Base-by-base conservation (phyloP, 1,139 yeast species). In the Geotrichum histeridarum region DNA sequence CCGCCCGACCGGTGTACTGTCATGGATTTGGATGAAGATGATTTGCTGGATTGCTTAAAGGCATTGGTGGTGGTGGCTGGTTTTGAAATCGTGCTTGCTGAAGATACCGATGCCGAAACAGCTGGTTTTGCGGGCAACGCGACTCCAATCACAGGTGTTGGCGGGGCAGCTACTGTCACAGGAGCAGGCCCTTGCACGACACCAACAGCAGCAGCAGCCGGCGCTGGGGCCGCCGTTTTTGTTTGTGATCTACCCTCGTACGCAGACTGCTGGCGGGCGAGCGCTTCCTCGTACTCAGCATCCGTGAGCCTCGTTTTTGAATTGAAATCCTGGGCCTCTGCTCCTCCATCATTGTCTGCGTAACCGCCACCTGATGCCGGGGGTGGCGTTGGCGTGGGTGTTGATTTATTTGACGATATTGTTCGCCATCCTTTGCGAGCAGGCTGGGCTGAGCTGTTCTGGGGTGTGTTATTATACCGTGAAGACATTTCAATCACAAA, bases 1-100 rank as follows among this genome's bases (percentile, higher is more conserved):
- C 80, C 81, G 0, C 71, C 79, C 8, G 64, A 61, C 42, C 80
- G 66, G 52, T 68, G 68, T 12, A 76, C 80, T 0, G 80, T 77
- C 48, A 65, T 59, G 37, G 62, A 60, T 43, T 59, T 53, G 15
- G 46, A 27, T 4, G 35, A 12, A 6, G 32, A n/a, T 2, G 45
- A 31, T 11, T 36, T 18, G 17, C 22, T 12, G 18, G 9, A 14
- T 8, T 8, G 32, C 15, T 17, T 31, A 17, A 12, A 27, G 15
- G 32, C 2, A 4, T 8, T 18, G 31, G 41, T 18, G 12, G 32
- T 8, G 11, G 33, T 39, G 1, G 38, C 30, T 8, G 39, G 37
- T 27, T 18, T 39, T 15, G 45, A 44, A 15, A 9, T 35, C 14
- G 17, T 43, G 30, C 18, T 43, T 18, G 17, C 33, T 35, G 8